Percentiles rank a stretch among this genome's conserved stretches.
Conservation (phyloP, 495 filamentous ascomycete species). For the Stereocaulon alpinum region DNA sequence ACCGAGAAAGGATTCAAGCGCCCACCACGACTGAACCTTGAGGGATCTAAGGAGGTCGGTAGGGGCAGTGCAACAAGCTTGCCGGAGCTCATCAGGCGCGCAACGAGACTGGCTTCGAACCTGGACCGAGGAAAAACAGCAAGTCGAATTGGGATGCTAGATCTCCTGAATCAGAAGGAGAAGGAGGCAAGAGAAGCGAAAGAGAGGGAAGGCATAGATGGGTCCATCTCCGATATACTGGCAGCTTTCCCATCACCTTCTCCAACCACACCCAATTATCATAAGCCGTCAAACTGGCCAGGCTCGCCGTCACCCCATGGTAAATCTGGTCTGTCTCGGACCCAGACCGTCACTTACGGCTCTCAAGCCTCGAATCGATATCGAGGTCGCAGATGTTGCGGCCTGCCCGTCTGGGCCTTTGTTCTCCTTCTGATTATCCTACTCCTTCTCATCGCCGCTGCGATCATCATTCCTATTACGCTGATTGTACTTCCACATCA, state of each 20-base stretch:
- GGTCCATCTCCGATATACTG: conserved; percentile 79
- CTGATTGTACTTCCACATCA: conserved; percentile 62
- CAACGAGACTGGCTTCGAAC: conserved; percentile 76
- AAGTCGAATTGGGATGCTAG: conserved; percentile 49
- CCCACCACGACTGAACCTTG: conserved; percentile 68
- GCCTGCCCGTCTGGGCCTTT: conserved; percentile 73
- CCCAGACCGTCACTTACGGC: conserved; percentile 15
- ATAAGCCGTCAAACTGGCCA: conserved; percentile 27
- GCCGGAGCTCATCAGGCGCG: conserved; percentile 79
- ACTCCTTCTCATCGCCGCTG: conserved; percentile 70
- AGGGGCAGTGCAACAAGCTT: conserved; percentile 84
- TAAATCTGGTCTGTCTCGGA: conserved; percentile 19
- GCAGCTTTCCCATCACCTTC: conserved; percentile 83
- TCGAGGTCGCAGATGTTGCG: conserved; percentile 44
- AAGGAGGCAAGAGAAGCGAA: conserved; percentile 20
- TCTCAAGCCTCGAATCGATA: conserved; percentile 6
- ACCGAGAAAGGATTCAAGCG: conserved; percentile 41
- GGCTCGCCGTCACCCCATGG: conserved; percentile 31
- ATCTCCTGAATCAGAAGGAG: conserved; percentile 30
- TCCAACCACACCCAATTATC: conserved; percentile 40
- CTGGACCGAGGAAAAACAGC: conserved; percentile 80
- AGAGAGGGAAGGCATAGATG: conserved; percentile 25
- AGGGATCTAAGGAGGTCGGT: conserved; percentile 61
- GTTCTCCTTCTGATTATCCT: conserved; percentile 56
- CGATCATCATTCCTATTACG: conserved; percentile 76